Evolutionary conservation across 2,329 filamentous ascomycete genomes (phyloP).

Genomic region (Trichoderma sp.): DNA sequence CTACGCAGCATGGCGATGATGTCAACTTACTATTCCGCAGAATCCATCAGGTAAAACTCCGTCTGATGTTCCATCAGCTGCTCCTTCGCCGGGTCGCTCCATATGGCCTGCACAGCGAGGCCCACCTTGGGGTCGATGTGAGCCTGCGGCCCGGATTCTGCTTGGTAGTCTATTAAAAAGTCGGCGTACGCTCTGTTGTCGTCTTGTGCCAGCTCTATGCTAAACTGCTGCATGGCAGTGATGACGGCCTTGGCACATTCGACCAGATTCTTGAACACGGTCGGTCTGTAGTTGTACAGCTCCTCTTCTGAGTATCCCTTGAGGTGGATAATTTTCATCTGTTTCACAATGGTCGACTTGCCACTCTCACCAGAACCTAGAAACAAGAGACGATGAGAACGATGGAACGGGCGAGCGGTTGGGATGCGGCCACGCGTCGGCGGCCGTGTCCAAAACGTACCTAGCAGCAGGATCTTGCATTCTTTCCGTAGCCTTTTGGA

Average conservation of each 20-base stretch:
- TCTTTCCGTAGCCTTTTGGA: conserved; percentile 88
- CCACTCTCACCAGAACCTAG: conserved; percentile 96
- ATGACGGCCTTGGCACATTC: conserved; percentile 96
- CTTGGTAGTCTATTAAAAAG: conserved; percentile 82
- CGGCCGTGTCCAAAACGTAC: conserved; percentile 54
- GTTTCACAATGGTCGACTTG: conserved; percentile 98
- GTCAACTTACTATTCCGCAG: conserved; percentile 86
- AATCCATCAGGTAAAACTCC: conserved; percentile 99
- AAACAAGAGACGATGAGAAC: conserved; percentile 27
- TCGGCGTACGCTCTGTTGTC: conserved; percentile 74
- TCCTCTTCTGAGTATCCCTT: conserved; percentile 97
- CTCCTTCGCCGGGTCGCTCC: conserved; percentile 83
- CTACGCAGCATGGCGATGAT: not conserved
- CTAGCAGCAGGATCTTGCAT: conserved; percentile 97
- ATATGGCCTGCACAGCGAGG: conserved; percentile 80
- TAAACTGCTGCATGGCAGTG: conserved; percentile 87
- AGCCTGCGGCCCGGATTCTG: conserved; percentile 87
- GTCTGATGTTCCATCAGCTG: conserved; percentile 89
- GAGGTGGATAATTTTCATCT: conserved; percentile 99
- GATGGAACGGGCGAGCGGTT: conserved; percentile 24
- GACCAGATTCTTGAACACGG: conserved; percentile 96
- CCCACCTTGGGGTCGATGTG: conserved; percentile 80
- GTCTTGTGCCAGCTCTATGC: conserved; percentile 73
- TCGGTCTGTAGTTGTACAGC: conserved; percentile 88
- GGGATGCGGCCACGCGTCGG: not conserved